Conservation (phyloP, 768 basidiomycete genomes). For the Leccinum longicurvipes region DNA sequence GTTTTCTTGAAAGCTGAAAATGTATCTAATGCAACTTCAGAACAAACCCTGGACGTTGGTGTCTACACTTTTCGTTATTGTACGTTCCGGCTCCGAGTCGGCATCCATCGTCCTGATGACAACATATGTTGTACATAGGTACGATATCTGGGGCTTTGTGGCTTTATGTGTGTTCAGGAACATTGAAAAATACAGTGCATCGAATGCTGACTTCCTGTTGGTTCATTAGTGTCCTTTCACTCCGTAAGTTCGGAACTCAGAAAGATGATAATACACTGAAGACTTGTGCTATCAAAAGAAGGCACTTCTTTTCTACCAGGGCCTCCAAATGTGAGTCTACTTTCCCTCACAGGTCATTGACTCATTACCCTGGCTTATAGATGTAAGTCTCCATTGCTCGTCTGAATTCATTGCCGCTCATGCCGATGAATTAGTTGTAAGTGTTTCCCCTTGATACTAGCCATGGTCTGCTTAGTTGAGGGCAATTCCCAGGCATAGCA, state of each 20-base stretch:
- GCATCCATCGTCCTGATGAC: neutral
- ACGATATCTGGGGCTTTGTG: neutral
- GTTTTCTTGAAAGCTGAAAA: neutral
- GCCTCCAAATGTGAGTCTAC: constrained; percentile 4
- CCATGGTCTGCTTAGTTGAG: neutral
- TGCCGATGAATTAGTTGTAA: neutral
- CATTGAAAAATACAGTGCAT: neutral
- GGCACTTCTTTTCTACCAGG: constrained; percentile 11
- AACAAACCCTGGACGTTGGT: constrained; percentile 8
- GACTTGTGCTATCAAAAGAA: neutral
- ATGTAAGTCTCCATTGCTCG: constrained; percentile 9
- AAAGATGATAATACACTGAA: neutral
- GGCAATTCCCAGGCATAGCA: neutral
- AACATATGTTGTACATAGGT: neutral
- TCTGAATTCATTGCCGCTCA: neutral
- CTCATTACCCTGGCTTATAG: neutral
- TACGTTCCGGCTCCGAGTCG: constrained; percentile 1
- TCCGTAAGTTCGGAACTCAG: neutral
- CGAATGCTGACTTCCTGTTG: neutral
- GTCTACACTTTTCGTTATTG: constrained; percentile 8
- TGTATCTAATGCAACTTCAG: constrained; percentile 3
- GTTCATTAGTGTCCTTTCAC: neutral
- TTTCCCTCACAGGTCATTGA: neutral
- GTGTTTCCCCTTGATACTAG: neutral
- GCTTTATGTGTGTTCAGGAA: neutral